Evolutionary conservation across 163 green algal genomes (phyloP).

Genomic region (Volvox carteri): DNA sequence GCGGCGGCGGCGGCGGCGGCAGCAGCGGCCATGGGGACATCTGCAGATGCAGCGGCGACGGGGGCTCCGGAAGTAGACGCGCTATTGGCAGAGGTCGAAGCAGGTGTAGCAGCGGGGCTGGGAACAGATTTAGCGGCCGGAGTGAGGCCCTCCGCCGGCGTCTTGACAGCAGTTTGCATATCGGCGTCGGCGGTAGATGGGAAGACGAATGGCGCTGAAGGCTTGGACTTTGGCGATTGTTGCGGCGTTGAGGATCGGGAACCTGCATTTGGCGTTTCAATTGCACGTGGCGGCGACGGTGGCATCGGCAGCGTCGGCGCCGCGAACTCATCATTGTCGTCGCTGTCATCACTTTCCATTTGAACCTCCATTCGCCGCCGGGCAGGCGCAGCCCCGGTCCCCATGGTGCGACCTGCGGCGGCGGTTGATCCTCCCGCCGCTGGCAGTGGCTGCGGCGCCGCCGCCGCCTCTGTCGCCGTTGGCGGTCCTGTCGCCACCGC

Average conservation of each 20-base stretch:
- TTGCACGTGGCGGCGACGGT: too few species aligned
- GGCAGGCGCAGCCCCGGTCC: neutral
- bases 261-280: too few species aligned
- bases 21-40: neutral
- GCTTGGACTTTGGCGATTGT: too few species aligned
- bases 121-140: neutral
- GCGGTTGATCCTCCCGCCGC: neutral
- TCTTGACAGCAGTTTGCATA: too few species aligned
- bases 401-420: neutral
- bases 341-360: slow-evolving; percentile 37
- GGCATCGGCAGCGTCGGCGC: neutral
- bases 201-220: too few species aligned
- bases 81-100: neutral
- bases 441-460: neutral
- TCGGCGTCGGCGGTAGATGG: too few species aligned
- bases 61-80: neutral
- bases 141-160: neutral
- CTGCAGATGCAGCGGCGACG: neutral
- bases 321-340: neutral
- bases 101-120: neutral
- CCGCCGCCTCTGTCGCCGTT: neutral
- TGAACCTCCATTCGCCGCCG: slow-evolving; percentile 23
- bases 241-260: too few species aligned
- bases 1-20: neutral
- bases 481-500: neutral